Conservation (phyloP, 495 filamentous ascomycete genomes). For the Baudoinia panamericana region DNA sequence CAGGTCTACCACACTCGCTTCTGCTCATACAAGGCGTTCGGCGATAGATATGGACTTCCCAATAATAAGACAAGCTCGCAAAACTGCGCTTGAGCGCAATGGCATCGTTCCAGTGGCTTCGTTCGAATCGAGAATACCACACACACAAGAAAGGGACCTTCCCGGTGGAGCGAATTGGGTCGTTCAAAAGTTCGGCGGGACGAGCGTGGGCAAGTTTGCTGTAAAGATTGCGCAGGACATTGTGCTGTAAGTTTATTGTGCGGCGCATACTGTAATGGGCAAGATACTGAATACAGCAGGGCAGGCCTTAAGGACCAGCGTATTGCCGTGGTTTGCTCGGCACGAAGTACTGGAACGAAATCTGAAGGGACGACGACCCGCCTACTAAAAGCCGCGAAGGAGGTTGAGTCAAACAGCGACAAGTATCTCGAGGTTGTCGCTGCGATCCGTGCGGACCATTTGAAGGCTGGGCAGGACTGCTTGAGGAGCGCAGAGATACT, state of each 20-base stretch:
- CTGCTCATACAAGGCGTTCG: no score
- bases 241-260: constrained; percentile 47
- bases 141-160: constrained; percentile 28
- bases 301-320: constrained; percentile 50
- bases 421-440: constrained; percentile 58
- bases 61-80: constrained; percentile 4
- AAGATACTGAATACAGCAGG: constrained; percentile 34
- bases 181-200: constrained; percentile 35
- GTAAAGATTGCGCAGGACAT: constrained; percentile 57
- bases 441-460: constrained; percentile 62
- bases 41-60: constrained; percentile 21
- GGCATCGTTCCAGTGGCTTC: constrained; percentile 8
- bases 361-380: constrained; percentile 86
- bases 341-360: constrained; percentile 80
- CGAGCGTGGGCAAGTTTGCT: constrained; percentile 45
- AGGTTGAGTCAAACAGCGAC: constrained; percentile 47
- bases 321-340: constrained; percentile 86
- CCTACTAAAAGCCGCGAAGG: constrained; percentile 56
- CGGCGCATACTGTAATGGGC: neutral
- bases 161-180: constrained; percentile 32
- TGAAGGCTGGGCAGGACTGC: constrained; percentile 44
- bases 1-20: no score
- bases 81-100: neutral
- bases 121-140: constrained; percentile 19
- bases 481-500: constrained; percentile 46